Evolutionary conservation across 2,329 filamentous ascomycete species (phyloP).

Genomic region (Pseudocercospora eumusae): DNA sequence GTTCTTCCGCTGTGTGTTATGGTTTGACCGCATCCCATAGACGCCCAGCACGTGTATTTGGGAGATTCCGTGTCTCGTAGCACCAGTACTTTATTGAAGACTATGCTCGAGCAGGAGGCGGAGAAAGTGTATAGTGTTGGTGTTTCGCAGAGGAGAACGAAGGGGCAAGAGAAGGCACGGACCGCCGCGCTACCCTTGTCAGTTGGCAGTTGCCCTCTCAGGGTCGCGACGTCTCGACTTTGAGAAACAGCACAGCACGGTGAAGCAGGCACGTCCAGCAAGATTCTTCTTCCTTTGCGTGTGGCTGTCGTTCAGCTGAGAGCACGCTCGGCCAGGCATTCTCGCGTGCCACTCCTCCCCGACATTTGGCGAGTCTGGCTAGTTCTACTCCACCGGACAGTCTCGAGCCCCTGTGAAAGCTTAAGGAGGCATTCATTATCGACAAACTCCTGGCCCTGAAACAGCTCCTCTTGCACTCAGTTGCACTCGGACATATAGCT

Average conservation of each 20-base stretch:
- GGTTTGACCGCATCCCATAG: not conserved
- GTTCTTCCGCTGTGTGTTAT: not conserved
- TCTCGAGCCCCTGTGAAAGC: not conserved
- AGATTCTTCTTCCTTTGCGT: not conserved
- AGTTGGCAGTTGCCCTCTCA: not conserved
- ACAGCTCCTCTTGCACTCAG: slow-evolving; percentile 1
- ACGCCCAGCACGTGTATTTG: too few relatives aligned
- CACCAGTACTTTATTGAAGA: too few relatives aligned
- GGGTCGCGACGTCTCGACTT: not conserved
- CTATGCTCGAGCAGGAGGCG: not conserved
- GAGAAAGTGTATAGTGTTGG: not conserved
- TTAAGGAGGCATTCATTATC: not conserved
- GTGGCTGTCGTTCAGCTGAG: not conserved
- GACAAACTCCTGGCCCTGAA: slow-evolving; percentile 2
- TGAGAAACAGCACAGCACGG: not conserved
- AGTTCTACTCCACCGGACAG: not conserved
- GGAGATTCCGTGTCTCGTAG: too few relatives aligned
- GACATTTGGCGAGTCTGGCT: not conserved
- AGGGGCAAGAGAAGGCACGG: not conserved
- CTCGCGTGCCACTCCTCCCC: not conserved
- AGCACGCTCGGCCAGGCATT: not conserved
- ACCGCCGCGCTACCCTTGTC: not conserved
- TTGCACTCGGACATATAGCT: slow-evolving; percentile 9
- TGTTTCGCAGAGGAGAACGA: not conserved
- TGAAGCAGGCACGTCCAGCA: not conserved